These are phyloP conservation scores for Lotmaria passim DNA, from an alignment of 208 protist genomes.

Conservation along the genomic window DNA sequence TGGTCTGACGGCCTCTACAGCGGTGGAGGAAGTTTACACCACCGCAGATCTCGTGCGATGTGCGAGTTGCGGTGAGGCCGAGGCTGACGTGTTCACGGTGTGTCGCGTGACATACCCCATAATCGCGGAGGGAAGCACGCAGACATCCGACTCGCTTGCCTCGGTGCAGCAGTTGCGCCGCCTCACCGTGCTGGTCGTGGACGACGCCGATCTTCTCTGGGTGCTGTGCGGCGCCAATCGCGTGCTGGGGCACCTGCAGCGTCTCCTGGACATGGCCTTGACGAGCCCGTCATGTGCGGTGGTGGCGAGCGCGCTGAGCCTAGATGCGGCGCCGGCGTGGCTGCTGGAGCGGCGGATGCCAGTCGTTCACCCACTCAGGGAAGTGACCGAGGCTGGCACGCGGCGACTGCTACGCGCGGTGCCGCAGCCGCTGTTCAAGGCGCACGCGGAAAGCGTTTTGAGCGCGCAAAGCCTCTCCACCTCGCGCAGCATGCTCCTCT, in stretches of 20 bases:
- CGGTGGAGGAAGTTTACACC: neutral
- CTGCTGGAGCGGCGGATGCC: constrained; percentile 37
- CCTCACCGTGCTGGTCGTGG: constrained; percentile 60
- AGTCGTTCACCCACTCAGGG: constrained; percentile 35
- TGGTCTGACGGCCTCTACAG: constrained; percentile 2
- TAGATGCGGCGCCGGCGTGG: constrained; percentile 40
- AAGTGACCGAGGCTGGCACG: constrained; percentile 28
- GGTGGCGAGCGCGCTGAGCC: constrained; percentile 47
- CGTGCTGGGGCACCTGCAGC: constrained; percentile 32
- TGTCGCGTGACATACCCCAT: constrained; percentile 21
- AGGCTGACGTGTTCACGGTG: neutral
- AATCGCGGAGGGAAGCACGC: constrained; percentile 5
- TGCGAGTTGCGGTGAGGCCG: neutral
- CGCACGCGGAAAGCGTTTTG: constrained; percentile 7
- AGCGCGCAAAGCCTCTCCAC: constrained; percentile 18
- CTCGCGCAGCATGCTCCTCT: constrained; percentile 37
- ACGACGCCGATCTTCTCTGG: constrained; percentile 62
- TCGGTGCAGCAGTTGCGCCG: constrained; percentile 3
- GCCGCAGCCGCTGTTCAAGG: constrained; percentile 22
- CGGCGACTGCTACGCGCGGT: constrained; percentile 26
- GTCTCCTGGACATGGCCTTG: constrained; percentile 33
- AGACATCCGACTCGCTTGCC: neutral
- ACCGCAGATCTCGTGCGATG: neutral
- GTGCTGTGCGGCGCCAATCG: constrained; percentile 44
- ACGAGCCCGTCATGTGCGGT: constrained; percentile 49